Base-by-base conservation (phyloP, 2,329 filamentous ascomycete species). In the Cladosporium oxysporum region DNA sequence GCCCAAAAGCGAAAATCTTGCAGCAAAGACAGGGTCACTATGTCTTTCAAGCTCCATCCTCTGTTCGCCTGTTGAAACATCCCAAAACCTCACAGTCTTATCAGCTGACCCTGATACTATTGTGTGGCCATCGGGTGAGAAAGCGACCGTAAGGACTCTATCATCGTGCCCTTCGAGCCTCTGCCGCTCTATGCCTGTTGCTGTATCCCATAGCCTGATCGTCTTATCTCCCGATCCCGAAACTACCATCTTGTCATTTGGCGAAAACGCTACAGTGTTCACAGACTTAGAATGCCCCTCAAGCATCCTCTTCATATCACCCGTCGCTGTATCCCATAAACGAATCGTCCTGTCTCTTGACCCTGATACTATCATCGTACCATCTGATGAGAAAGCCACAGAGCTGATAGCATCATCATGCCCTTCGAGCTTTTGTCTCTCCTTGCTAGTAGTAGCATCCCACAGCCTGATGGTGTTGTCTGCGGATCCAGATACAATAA, bases 391-490 rank as follows among this genome's bases (percentile, higher is more conserved):
- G 14, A 50, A 50, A 6, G 47, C 37, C 37, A 50, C 47, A 26
- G 47, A 21, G 6, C 4, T 23, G 47, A 50, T n/a, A 11, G 7
- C 23, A 23, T 50, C 47, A n/a, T 49, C 44, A 49, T 49, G 44
- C 16, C 44, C 44, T 21, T 49, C 44, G 2, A 49, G 10, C 18
- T 49, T n/a, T 21, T 21, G 44, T 18, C 8, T 3, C 21, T 49
- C 44, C 16, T 10, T n/a, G 8, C 5, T 10, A 10, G 44, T 49
- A 18, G 2, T 18, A 4, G 49, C 14, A 5, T 29, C 49, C 49
- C 49, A 53, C 11, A 53, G 23, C 5, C 71, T 73, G 18, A 49
- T 21, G n/a, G 18, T 10, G 8, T n/a, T n/a, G 44, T 49, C 44
- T n/a, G 3, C 18, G 8, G 18, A 49, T 21, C 5, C 18, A 18